Conservation (phyloP, 2,329 filamentous ascomycete species). For the Hirsutella rhossiliensis region DNA sequence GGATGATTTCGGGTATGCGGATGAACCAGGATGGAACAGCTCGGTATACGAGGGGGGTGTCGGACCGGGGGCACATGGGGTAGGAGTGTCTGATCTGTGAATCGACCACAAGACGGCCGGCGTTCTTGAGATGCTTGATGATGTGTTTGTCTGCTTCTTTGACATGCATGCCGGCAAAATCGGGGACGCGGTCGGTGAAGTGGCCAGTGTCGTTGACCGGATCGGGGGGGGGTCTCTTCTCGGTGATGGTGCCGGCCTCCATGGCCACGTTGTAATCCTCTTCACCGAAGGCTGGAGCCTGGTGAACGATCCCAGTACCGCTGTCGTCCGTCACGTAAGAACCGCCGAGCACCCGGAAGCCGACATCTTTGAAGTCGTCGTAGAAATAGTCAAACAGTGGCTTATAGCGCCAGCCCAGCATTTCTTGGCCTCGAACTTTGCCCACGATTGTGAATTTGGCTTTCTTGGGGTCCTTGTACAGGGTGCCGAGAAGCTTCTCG, state of each 20-base stretch:
- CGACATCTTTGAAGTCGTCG: constrained; percentile 75
- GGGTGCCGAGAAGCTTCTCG: constrained; percentile 65
- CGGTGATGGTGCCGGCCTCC: constrained; percentile 63
- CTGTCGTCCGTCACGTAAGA: constrained; percentile 81
- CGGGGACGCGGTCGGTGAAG: constrained; percentile 64
- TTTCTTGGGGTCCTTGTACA: constrained; percentile 95
- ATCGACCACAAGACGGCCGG: constrained; percentile 68
- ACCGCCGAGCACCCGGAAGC: constrained; percentile 72
- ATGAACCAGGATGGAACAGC: constrained; percentile 95
- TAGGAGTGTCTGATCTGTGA: constrained; percentile 86
- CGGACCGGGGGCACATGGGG: constrained; percentile 89
- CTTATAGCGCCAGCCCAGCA: constrained; percentile 81
- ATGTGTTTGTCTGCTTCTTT: constrained; percentile 90
- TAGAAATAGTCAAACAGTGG: constrained; percentile 86
- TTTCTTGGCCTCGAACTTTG: constrained; percentile 69
- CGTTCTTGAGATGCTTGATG: constrained; percentile 73
- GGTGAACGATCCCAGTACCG: constrained; percentile 89
- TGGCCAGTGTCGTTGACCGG: constrained; percentile 77
- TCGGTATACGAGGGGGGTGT: constrained; percentile 85
- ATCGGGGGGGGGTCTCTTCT: constrained; percentile 70
- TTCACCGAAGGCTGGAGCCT: constrained; percentile 87
- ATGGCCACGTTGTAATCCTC: constrained; percentile 85
- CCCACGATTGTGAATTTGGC: constrained; percentile 78
- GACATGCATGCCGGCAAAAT: constrained; percentile 80
- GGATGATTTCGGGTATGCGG: constrained; percentile 71